Evolutionary conservation across 169 alveolate species (phyloP).

Genomic region (Eimeria acervulina): DNA sequence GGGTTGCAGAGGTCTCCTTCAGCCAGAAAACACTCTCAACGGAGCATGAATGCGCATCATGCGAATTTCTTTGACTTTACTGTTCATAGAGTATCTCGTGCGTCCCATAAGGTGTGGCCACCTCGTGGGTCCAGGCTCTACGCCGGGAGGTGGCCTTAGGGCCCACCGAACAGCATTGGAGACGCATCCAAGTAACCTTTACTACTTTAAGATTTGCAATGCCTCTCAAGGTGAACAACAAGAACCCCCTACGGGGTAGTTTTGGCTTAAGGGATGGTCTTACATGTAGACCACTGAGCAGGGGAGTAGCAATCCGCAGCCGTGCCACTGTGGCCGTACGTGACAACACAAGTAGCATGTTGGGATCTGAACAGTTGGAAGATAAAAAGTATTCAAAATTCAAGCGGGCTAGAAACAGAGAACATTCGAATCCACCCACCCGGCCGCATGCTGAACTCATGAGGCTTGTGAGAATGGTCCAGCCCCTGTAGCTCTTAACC

Average conservation of each 20-base stretch:
- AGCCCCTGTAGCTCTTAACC: constrained; percentile 1
- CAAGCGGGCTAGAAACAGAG: background rate
- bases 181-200: background rate
- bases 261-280: background rate
- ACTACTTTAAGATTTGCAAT: background rate
- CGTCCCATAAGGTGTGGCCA: background rate
- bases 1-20: background rate
- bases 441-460: background rate
- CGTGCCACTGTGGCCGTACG: background rate
- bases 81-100: background rate
- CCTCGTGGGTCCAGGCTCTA: background rate
- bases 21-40: background rate
- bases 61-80: background rate
- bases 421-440: background rate
- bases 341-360: background rate
- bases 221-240: background rate
- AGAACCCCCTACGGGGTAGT: background rate
- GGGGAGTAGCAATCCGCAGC: background rate
- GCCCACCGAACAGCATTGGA: background rate
- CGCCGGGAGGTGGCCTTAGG: background rate
- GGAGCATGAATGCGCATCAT: background rate
- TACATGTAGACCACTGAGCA: background rate
- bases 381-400: background rate
- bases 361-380: background rate
- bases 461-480: constrained; percentile 38